These are phyloP conservation scores for Suillus spraguei DNA, from an alignment of 768 basidiomycete genomes.

Conservation along the genomic window DNA sequence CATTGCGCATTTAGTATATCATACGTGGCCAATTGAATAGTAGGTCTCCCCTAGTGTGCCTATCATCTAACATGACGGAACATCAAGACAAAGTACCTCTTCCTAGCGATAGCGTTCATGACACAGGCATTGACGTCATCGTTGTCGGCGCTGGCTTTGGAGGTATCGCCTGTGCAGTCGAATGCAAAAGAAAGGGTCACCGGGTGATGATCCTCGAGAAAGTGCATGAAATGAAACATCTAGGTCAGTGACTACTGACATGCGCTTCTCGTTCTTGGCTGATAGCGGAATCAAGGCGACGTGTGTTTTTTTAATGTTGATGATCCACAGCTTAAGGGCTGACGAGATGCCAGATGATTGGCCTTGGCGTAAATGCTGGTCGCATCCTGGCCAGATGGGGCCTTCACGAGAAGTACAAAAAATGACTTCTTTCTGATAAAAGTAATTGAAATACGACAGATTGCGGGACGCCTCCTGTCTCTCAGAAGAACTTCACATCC, in stretches of 20 bases:
- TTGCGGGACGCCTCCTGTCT: slow-evolving; percentile 23
- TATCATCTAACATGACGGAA: not conserved
- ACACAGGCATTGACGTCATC: slow-evolving; percentile 21
- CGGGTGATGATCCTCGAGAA: slow-evolving; percentile 26
- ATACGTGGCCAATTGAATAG: not conserved
- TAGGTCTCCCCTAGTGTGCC: not conserved
- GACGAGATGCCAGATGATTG: slow-evolving; percentile 18
- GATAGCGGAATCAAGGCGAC: slow-evolving; percentile 18
- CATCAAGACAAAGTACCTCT: not conserved
- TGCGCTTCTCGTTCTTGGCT: slow-evolving; percentile 7
- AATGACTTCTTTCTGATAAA: slow-evolving; percentile 18
- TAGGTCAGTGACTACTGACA: slow-evolving; percentile 17
- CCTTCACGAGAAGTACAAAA: slow-evolving; percentile 21
- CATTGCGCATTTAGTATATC: no score
- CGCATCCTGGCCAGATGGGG: slow-evolving; percentile 26
- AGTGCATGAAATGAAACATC: slow-evolving; percentile 17
- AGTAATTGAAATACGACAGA: slow-evolving; percentile 18
- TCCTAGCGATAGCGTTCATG: not conserved
- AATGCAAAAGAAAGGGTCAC: slow-evolving; percentile 25
- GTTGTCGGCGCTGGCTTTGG: slow-evolving; percentile 29
- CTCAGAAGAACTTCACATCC: slow-evolving; percentile 15
- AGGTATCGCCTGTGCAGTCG: slow-evolving; percentile 33
- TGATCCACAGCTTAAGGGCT: slow-evolving; percentile 1
- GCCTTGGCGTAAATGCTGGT: slow-evolving; percentile 25
- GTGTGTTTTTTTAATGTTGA: slow-evolving; percentile 10